Percentiles rank a stretch among this genome's conserved stretches.
Evolutionary conservation across 2,329 filamentous ascomycete genomes (phyloP).

Genomic region (Calonectria honghensis): DNA sequence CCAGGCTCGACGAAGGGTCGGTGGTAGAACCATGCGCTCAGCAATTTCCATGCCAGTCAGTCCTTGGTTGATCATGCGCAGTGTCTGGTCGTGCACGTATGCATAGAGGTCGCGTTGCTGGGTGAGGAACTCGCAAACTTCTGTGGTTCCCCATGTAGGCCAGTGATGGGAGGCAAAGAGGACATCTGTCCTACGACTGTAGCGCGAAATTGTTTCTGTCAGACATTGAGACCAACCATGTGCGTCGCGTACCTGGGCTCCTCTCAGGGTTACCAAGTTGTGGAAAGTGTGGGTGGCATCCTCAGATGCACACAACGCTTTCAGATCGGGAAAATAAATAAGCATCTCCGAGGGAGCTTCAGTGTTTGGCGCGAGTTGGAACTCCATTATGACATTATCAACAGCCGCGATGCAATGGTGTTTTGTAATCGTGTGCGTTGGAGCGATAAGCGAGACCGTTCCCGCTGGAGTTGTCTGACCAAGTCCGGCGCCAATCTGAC

Average conservation of each 20-base stretch:
- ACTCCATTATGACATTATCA: not conserved
- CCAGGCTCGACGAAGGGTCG: not conserved
- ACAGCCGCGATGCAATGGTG: not conserved
- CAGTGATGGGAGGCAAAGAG: conserved; percentile 7
- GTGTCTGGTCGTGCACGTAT: not conserved
- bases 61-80: not conserved
- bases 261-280: not conserved
- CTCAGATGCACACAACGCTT: not conserved
- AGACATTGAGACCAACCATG: not conserved
- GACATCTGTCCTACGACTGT: not conserved
- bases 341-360: conserved; percentile 6
- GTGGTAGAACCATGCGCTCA: not conserved
- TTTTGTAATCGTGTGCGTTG: not conserved
- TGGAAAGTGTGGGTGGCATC: not conserved
- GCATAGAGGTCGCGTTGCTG: conserved; percentile 4
- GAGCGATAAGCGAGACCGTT: not conserved
- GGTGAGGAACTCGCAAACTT: not conserved
- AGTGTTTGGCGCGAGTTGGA: not conserved
- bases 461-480: not conserved
- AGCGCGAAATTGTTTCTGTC: not conserved
- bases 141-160: not conserved
- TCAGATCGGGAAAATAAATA: not conserved
- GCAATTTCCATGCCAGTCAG: not conserved
- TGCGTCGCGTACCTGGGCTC: not conserved
- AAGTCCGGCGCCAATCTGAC: not conserved